Conservation (phyloP, 116 monocot genomes). For the Iris pallida region DNA sequence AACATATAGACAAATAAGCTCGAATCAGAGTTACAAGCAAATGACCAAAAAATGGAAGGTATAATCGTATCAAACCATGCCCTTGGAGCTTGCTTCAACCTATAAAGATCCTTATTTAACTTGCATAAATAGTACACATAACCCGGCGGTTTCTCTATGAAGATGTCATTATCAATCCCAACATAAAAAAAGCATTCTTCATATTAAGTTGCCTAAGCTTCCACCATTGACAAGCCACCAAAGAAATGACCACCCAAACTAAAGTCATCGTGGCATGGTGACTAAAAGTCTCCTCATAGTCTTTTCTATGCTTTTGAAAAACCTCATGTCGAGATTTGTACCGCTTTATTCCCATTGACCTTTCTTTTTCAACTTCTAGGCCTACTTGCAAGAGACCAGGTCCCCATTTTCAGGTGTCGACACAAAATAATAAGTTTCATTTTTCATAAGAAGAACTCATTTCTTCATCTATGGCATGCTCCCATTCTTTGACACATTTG, state of each 20-base stretch:
- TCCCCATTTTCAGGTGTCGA: background rate
- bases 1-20: too few species aligned
- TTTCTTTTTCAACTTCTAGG: background rate
- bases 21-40: too few species aligned
- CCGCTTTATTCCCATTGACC: background rate
- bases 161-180: background rate
- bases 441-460: background rate
- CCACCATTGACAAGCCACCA: too few species aligned
- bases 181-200: background rate
- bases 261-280: background rate
- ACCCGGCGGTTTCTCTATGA: background rate
- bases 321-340: background rate
- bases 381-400: background rate
- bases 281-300: background rate
- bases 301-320: background rate
- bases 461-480: background rate
- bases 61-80: too few species aligned
- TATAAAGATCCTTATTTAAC: background rate
- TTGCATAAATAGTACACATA: background rate
- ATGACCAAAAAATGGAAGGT: too few species aligned
- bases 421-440: background rate
- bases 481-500: background rate
- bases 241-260: too few species aligned
- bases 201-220: background rate
- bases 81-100: too few species aligned